Evolutionary conservation across 148 eudicot species (phyloP).

Genomic region (Oxyria digyna): DNA sequence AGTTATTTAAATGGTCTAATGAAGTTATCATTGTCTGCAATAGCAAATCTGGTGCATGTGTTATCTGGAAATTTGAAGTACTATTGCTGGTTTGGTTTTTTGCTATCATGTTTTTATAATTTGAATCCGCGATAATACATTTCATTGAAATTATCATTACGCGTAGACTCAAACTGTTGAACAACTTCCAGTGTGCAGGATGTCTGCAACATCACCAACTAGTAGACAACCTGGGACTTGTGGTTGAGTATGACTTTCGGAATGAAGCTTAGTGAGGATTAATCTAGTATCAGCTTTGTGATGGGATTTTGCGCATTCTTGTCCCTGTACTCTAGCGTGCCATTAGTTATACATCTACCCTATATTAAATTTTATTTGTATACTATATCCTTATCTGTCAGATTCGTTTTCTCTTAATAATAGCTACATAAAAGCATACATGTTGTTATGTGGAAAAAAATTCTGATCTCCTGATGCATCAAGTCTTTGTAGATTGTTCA

Average conservation of each 20-base stretch:
- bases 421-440: not conserved
- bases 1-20: too few relatives aligned
- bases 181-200: conserved; percentile 67
- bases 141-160: not conserved
- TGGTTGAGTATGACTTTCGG: conserved; percentile 75
- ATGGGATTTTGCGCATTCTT: not conserved
- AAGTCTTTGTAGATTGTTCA: not conserved
- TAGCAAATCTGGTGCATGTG: not conserved
- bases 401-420: not conserved
- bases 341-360: not conserved
- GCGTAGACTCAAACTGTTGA: not conserved
- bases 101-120: not conserved
- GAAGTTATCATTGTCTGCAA: not conserved
- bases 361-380: not conserved
- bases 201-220: conserved; percentile 79
- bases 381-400: not conserved
- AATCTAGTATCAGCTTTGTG: conserved; percentile 9
- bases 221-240: conserved; percentile 82
- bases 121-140: not conserved
- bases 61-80: not conserved
- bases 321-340: not conserved
- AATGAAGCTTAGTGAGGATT: conserved; percentile 27
- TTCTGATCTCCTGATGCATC: not conserved
- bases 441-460: not conserved
- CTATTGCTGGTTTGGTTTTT: not conserved